These are phyloP conservation scores for Agaricus subrufescens DNA, from an alignment of 768 basidiomycete genomes.

Conservation along the genomic window DNA sequence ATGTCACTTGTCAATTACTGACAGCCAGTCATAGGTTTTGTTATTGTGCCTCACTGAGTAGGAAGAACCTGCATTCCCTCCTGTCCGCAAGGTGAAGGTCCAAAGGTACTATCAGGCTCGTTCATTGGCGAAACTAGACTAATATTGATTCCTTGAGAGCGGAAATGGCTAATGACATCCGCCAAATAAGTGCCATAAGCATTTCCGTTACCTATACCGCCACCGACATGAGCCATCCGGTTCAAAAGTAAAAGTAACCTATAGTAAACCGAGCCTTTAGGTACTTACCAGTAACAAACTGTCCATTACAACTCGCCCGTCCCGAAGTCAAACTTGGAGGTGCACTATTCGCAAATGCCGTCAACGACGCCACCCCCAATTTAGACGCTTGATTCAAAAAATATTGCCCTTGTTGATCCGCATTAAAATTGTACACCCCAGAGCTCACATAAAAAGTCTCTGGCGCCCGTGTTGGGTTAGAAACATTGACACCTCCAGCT, in stretches of 20 bases:
- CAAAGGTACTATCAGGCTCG: conserved; percentile 35
- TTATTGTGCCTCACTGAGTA: conserved; percentile 22
- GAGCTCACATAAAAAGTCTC: conserved; percentile 32
- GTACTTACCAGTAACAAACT: conserved; percentile 25
- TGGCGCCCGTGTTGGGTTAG: conserved; percentile 31
- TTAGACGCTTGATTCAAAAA: conserved; percentile 35
- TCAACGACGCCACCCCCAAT: conserved; percentile 30
- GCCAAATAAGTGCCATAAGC: conserved; percentile 38
- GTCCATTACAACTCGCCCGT: conserved; percentile 29
- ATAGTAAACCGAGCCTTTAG: neutral
- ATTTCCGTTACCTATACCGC: conserved; percentile 21
- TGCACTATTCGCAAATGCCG: conserved; percentile 40
- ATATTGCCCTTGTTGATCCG: conserved; percentile 34
- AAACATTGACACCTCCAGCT: conserved; percentile 37
- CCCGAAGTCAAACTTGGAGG: conserved; percentile 30
- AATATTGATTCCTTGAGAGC: conserved; percentile 30
- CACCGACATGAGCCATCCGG: neutral
- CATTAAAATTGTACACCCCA: conserved; percentile 34
- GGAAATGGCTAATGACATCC: conserved; percentile 36
- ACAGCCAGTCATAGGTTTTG: neutral
- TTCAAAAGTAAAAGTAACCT: neutral
- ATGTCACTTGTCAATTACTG: neutral
- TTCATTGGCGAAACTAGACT: conserved; percentile 41
- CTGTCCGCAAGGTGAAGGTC: conserved; percentile 36
- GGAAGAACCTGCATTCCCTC: conserved; percentile 42